Base-by-base conservation (phyloP, 1,284 basidiomycete species). In the Sanghuangporus weigelae region DNA sequence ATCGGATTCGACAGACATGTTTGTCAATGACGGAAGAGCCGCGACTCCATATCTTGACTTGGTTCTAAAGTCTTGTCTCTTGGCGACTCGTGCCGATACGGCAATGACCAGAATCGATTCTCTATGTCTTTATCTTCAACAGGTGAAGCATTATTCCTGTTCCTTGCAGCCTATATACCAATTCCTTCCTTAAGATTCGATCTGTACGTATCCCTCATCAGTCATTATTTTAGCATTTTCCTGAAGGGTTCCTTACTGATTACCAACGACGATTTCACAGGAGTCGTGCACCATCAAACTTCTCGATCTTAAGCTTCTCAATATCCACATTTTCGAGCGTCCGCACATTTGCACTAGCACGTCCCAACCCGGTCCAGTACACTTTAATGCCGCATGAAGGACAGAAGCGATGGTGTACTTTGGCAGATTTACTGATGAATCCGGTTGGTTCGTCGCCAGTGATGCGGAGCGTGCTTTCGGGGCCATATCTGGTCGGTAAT, bases 321-420 rank as follows among this genome's bases (percentile, higher is more conserved):
- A 59, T 51, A 7, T 65, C 60, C 14, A 65, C 51, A 2, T 55
- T 60, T 11, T 65, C 60, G 19, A 62, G 19, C 7, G 36, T 48
- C 21, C 54, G 60, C 16, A 42, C 59, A 38, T 65, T 61, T 51
- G 49, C 55, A 3, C 44, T 53, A 14, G 10, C 48, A 12, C 46
- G 40, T 14, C 44, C 59, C 26, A 54, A 16, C 10, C 57, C 62
- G n/a, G 16, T 62, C 19, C 23, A 62, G 10, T 56, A 49, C 12
- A 64, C 26, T 11, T 7, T 38, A 19, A 8, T 44, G 11, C 63
- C 59, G 23, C 55, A 55, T 14, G n/a, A 21, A 7, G 63, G 59
- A 39, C 63, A 64, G 59, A 64, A 64, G n/a, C 40, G 49, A 35
- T 51, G 63, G 5, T 19, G 11, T 19, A 40, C 40, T 7, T 23